Evolutionary conservation across 1,139 yeast species (phyloP), one percentile per base, ranked within the genome.

Genomic region (Geotrichum cucujoidarum): DNA sequence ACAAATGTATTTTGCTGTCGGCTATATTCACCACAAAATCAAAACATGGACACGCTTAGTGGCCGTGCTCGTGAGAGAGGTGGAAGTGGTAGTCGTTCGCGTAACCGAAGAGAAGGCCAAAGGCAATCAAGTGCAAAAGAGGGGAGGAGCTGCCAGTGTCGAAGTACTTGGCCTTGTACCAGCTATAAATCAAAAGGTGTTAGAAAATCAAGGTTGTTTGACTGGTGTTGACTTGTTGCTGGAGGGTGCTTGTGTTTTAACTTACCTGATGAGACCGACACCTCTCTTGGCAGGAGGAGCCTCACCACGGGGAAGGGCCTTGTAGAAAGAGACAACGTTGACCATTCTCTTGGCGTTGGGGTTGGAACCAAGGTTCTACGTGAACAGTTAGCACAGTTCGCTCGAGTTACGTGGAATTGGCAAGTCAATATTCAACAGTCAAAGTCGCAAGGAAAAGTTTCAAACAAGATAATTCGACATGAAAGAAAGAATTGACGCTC

Each of bases 321-420:
- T 86, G 84, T 92, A 92, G 79, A 92, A 89, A 58, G 87, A 77
- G 61, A 92, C 97, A 63, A 92, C 95, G 69, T 87, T 87, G 61
- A 87, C 83, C 85, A 92, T 88, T 76, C 95, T 88, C 79, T 88
- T 88, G 62, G 97, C 97, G 65, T 90, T 85, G 64, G 97, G 96
- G 73, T 89, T 87, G 58, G 95, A 78, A 52, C 95, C 95, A 62
- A 92, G 76, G 84, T 88, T 89, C 86, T 83, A 69, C 20, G 27
- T 24, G 6, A 24, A 10, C 27, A 30, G 13, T 30, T 30, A 6
- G 33, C 5, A 30, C 8, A 24, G 10, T 24, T 24, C 6, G 27
- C 27, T 6, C 25, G 20, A 11, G 4, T 20, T 4, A 8, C 16
- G 14, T 21, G 25, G 16, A 20, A 21, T 2, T 20, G 8, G 20